Base-by-base conservation (phyloP, 257 asterid species). In the Solanum boliviense region DNA sequence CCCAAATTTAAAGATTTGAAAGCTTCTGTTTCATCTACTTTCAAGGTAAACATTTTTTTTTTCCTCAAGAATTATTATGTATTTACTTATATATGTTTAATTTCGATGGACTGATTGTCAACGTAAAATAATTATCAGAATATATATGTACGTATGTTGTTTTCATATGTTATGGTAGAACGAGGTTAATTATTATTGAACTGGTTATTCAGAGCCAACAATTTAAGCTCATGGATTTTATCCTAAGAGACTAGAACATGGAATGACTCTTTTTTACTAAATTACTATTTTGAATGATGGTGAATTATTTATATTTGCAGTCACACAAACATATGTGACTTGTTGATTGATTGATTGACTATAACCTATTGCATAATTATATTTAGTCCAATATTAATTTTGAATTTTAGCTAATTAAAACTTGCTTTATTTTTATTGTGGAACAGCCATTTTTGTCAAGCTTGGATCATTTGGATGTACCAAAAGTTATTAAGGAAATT, bases 271-370 rank as follows among this genome's bases (percentile, higher is more conserved):
- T 1, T 2, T 2, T 52, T 52, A 52, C 23, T 16, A 16, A 52
- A 52, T 16, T 52, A 52, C 21, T 16, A 16, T 52, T 52, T 52
- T 16, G 9, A 52, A 6, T 18, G 62, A 52, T 0, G 62, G 23
- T 52, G 62, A 52, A 52, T 52, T 52, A 52, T 52, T 52, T 52
- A 52, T 52, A 46, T 46, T 48, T 16, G 0, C 18, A 52, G 9
- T 52, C n/a, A 18, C 62, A 52, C 9, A 52, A 18, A 18, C 0
- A 52, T 52, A 0, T 18, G 0, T 52, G 9, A 52, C n/a, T 52
- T 52, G 62, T 52, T 0, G 62, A 52, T 52, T 52, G 62, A 16
- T 52, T 29, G 12, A 29, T 0, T 1, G 11, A 68, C 20, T 7
- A 68, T 27, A 16, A 52, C 62, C 1, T 52, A 52, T 52, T 52